Base-by-base conservation (phyloP, 2,329 filamentous ascomycete genomes). In the Lachnellula hyalina region DNA sequence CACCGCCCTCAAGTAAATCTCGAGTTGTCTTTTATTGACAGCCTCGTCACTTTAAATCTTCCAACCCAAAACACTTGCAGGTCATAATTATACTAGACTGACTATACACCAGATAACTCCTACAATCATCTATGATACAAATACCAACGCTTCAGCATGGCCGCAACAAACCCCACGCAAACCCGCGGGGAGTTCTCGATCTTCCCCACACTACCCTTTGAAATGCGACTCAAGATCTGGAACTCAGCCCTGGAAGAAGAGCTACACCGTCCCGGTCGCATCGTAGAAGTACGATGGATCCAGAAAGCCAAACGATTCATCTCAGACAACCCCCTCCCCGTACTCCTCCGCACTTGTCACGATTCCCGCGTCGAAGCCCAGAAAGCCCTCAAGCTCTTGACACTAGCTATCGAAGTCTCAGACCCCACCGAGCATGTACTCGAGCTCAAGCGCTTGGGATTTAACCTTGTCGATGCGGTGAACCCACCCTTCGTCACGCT, bases 211-310 rank as follows among this genome's bases (percentile, higher is more conserved):
- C 1, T 41, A 14, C 25, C 34, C 15, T 15, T 28, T 9, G 49
- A 51, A 12, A 25, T 51, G 14, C 25, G 36, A 15, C 17, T 41
- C 49, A n/a, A 51, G 49, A 46, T 51, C 41, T 51, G 49, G 49
- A 14, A 46, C 7, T 28, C 40, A n/a, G 41, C 41, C 7, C 11
- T 46, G 6, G 44, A 46, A 28, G 44, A 46, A 8, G 44, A 46
- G 14, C 44, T 21, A 21, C 44, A 46, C 25, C 44, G 44, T 4
- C 2, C 46, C 25, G 28, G 38, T 5, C 49, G 49, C 8, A 36
- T 51, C 17, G 28, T 51, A 21, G 49, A 51, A 23, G 11, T 51
- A n/a, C 12, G 19, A 36, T 44, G 38, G 23, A 51, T 28, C 25
- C 40, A 38, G 23, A 46, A 38, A 38, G 25, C 32, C 40, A 25